These are phyloP conservation scores for Leccinellum rugosiceps DNA, from an alignment of 768 basidiomycete species.

Conservation along the genomic window DNA sequence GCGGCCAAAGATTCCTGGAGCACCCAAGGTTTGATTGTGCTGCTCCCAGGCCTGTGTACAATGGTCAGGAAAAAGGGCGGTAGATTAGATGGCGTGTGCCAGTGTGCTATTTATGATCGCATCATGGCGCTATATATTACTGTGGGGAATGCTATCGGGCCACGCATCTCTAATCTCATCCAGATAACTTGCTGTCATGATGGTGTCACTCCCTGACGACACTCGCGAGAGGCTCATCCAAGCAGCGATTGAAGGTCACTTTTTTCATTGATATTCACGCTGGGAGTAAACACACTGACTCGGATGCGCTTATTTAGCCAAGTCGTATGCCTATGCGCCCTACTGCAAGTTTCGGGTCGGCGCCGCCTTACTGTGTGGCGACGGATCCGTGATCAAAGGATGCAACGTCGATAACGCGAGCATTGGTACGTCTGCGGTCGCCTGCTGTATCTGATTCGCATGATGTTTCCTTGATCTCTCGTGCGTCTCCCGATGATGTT, in stretches of 20 bases:
- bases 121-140: neutral
- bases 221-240: constrained; percentile 51
- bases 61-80: neutral
- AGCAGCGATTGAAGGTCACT: constrained; percentile 37
- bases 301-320: constrained; percentile 52
- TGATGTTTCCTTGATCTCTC: neutral
- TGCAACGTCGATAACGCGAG: constrained; percentile 94
- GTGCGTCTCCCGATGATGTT: neutral
- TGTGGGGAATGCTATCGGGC: neutral
- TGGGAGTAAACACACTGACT: neutral
- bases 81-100: neutral
- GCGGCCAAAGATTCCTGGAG: constrained; percentile 32
- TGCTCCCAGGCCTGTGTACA: neutral
- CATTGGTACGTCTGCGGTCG: constrained; percentile 72
- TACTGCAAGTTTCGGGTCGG: constrained; percentile 97
- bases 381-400: constrained; percentile 75
- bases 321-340: constrained; percentile 68
- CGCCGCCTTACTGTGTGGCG: constrained; percentile 70
- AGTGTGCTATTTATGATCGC: neutral
- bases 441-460: neutral
- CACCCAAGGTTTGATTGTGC: neutral
- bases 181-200: neutral
- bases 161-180: neutral
- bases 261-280: neutral
- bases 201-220: constrained; percentile 34